A percentile compares a stretch with the other conserved stretches of the same genome.
phyloP scores from a whole-genome alignment of 2,329 filamentous ascomycete genomes.

The Scytalidium sp. region DNA sequence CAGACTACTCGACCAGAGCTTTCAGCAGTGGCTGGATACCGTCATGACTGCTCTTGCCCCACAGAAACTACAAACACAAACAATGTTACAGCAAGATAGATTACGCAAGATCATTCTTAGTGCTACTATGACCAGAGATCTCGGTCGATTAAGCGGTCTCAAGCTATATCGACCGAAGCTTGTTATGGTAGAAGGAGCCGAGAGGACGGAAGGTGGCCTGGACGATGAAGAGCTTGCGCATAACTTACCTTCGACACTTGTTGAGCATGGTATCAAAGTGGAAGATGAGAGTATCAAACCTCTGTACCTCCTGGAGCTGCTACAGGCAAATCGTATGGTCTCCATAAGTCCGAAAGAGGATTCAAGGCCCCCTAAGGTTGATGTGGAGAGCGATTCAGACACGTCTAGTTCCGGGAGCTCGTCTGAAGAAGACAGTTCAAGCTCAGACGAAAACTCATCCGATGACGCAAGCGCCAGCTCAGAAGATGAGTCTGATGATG shows the following conservation, averaged over 20 bases:
- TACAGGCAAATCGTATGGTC: conserved; percentile 54
- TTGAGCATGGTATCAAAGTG: conserved; percentile 66
- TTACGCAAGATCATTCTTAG: conserved; percentile 84
- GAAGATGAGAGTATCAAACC: conserved; percentile 72
- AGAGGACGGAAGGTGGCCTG: conserved; percentile 24
- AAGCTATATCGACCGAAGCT: conserved; percentile 72
- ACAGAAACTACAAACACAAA: conserved; percentile 5
- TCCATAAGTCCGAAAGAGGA: conserved; percentile 17
- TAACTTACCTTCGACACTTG: conserved; percentile 59
- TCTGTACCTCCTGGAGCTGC: conserved; percentile 76
- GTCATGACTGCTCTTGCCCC: conserved; percentile 59
- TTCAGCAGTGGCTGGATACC: conserved; percentile 82
- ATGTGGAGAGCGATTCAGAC: conserved; percentile 31
- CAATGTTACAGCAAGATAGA: conserved; percentile 18
- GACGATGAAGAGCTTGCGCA: conserved; percentile 41
- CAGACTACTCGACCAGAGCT: conserved; percentile 85
- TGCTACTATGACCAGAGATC: conserved; percentile 86
- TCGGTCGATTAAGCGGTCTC: conserved; percentile 74
- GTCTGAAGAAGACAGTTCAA: conserved; percentile 13
- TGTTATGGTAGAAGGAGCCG: conserved; percentile 65
- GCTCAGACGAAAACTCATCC: conserved; percentile 11
- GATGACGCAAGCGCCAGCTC: conserved; percentile 9
- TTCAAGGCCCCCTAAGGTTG: conserved; percentile 35
- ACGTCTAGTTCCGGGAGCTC: conserved; percentile 16
- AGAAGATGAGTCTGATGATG: conserved; percentile 3